phyloP scores from a whole-genome alignment of 306 rosid species.

The Malus sylvestris region DNA sequence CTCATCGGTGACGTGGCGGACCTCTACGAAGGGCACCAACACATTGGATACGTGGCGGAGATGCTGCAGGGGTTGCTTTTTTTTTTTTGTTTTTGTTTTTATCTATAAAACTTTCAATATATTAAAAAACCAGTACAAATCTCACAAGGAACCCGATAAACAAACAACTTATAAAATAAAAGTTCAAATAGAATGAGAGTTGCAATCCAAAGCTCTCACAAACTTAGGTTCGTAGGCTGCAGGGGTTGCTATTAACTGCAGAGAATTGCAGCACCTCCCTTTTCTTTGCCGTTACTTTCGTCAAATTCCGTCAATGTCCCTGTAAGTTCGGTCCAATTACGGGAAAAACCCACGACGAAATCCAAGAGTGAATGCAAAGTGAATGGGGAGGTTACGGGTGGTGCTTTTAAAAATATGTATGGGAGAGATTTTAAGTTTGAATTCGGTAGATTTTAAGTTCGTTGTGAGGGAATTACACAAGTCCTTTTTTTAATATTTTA shows the following conservation, averaged over 20 bases:
- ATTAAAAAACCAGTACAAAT: too few species aligned
- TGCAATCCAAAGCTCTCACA: too few species aligned
- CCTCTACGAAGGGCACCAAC: not conserved
- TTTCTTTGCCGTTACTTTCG: not conserved
- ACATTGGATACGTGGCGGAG: constrained; percentile 5
- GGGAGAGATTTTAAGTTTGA: accelerated
- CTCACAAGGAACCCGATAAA: too few species aligned
- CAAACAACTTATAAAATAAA: too few species aligned
- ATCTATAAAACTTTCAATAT: too few species aligned
- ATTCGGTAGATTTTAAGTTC: accelerated
- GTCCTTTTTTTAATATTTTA: too few species aligned
- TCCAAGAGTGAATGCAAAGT: constrained; percentile 15
- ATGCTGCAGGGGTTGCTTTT: not conserved
- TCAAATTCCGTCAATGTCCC: not conserved
- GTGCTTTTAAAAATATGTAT: too few species aligned
- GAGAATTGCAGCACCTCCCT: not conserved
- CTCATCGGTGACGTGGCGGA: constrained; percentile 19
- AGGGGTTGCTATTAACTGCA: not conserved
- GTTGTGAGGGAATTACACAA: too few species aligned
- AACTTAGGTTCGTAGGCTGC: too few species aligned
- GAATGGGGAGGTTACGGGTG: not conserved
- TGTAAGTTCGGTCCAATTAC: not conserved
- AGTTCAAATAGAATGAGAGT: too few species aligned
- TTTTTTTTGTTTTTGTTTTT: too few species aligned
- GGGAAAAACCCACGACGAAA: not conserved